Evolutionary conservation across 23 red algal genomes (phyloP).

Genomic region (Gracilaria caudata): DNA sequence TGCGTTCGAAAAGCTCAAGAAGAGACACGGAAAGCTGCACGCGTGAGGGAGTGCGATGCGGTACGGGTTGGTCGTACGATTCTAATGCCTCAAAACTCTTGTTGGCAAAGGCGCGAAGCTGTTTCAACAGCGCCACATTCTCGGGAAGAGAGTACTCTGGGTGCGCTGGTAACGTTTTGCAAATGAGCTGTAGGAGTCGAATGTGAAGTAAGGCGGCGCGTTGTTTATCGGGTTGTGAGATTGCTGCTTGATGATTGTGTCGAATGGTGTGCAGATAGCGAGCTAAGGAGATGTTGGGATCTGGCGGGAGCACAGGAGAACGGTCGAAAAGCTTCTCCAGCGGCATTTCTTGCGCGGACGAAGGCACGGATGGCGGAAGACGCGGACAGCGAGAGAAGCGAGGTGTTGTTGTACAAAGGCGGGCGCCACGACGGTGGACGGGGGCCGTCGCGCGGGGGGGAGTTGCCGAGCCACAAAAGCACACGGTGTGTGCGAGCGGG

Average conservation of each 20-base stretch:
- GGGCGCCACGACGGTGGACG: not conserved
- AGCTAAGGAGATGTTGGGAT: slow-evolving; percentile 28
- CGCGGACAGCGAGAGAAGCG: too few species aligned
- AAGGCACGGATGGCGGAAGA: too few species aligned
- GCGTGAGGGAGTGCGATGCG: not conserved
- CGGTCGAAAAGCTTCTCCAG: slow-evolving; percentile 56
- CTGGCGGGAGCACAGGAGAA: slow-evolving; percentile 44
- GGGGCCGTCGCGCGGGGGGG: not conserved
- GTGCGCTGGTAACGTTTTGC: slow-evolving; percentile 66
- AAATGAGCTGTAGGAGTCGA: slow-evolving; percentile 60
- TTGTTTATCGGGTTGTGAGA: not conserved
- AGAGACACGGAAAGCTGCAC: slow-evolving; percentile 13
- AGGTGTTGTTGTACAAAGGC: too few species aligned
- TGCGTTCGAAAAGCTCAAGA: slow-evolving; percentile 52
- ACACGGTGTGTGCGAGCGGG: too few species aligned
- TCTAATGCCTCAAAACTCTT: slow-evolving; percentile 11
- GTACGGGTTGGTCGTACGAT: not conserved
- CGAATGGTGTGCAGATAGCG: slow-evolving; percentile 52
- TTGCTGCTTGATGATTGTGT: slow-evolving; percentile 17
- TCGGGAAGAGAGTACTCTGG: slow-evolving; percentile 61
- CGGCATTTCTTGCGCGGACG: slow-evolving; percentile 10
- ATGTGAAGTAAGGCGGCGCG: slow-evolving; percentile 62
- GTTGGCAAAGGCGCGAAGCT: slow-evolving; percentile 40
- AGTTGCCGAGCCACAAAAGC: not conserved
- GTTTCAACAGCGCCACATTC: slow-evolving; percentile 11